Evolutionary conservation across 345 rosid species (phyloP).

Genomic region (Citrus sinensis): DVS_A1.0 CM039165.1:31106001-31106500

Average conservation of each 20-base stretch:
- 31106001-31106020: slow-evolving; percentile 59
- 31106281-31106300: slow-evolving; percentile 85
- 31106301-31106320: slow-evolving; percentile 71
- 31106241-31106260: slow-evolving; percentile 79
- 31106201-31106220: slow-evolving; percentile 45
- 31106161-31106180: background rate
- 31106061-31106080: slow-evolving; percentile 23
- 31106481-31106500: background rate
- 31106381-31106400: slow-evolving; percentile 63
- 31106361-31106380: slow-evolving; percentile 88
- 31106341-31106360: slow-evolving; percentile 91
- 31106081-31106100: slow-evolving; percentile 12
- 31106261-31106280: slow-evolving; percentile 84
- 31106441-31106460: background rate
- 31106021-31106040: slow-evolving; percentile 55
- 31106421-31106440: background rate
- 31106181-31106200: background rate
- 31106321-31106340: slow-evolving; percentile 96
- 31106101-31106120: background rate
- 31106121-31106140: background rate
- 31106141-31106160: background rate
- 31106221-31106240: slow-evolving; percentile 63
- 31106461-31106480: background rate
- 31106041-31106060: slow-evolving; percentile 82
- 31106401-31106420: background rate